These are phyloP conservation scores for Microdochium bolleyi DNA, from an alignment of 2,329 filamentous ascomycete genomes.

Conservation along the genomic window DNA sequence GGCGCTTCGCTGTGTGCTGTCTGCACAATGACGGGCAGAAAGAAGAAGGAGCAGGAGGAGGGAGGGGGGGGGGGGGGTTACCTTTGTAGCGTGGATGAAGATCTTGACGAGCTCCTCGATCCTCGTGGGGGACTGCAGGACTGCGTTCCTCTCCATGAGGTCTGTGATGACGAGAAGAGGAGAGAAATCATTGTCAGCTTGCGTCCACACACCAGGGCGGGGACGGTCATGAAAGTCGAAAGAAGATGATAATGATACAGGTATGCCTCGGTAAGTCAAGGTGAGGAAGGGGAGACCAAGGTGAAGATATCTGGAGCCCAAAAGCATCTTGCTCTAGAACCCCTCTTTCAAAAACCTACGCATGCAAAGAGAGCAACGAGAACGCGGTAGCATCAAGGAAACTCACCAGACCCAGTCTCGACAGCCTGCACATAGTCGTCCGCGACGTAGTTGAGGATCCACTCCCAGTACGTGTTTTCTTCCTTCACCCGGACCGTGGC, in stretches of 20 bases:
- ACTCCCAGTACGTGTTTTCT: conserved; percentile 74
- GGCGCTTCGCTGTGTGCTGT: too few species aligned
- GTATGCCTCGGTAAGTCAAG: too few species aligned
- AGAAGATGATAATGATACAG: too few species aligned
- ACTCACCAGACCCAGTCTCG: conserved; percentile 57
- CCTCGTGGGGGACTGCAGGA: conserved; percentile 62
- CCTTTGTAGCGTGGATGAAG: conserved; percentile 81
- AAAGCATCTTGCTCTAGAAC: too few species aligned
- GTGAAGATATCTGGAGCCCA: too few species aligned
- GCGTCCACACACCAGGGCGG: too few species aligned
- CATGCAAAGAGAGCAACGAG: neutral
- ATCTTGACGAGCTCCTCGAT: conserved; percentile 79
- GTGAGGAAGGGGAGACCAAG: too few species aligned
- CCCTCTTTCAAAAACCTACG: too few species aligned
- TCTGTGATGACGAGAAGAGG: conserved; percentile 30
- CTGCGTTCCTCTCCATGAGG: conserved; percentile 67
- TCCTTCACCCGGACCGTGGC: conserved; percentile 45
- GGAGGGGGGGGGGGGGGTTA: conserved; percentile 21
- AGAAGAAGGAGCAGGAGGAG: neutral
- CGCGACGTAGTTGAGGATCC: conserved; percentile 84
- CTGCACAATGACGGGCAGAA: neutral
- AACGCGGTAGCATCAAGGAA: neutral
- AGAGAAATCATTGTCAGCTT: too few species aligned
- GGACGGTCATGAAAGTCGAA: too few species aligned
- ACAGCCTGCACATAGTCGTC: conserved; percentile 73